These are phyloP conservation scores for Sanghuangporus weigelae DNA, from an alignment of 1,284 basidiomycete species.

Conservation along the genomic window DNA sequence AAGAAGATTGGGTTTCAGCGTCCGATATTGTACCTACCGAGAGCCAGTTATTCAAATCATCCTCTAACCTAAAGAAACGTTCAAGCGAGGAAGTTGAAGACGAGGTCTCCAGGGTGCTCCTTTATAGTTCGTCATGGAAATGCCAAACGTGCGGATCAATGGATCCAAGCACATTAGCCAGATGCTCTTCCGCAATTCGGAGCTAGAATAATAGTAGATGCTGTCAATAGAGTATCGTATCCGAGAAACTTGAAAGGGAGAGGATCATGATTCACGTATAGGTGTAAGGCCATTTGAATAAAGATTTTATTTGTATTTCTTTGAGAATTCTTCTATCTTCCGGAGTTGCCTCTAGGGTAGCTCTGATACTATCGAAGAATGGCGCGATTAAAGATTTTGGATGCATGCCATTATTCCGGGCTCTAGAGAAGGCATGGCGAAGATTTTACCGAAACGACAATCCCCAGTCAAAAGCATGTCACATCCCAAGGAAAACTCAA, in stretches of 20 bases:
- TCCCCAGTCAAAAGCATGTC: too few species aligned
- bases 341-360: neutral
- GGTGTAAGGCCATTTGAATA: neutral
- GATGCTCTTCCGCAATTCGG: neutral
- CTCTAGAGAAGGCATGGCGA: too few species aligned
- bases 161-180: neutral
- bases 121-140: neutral
- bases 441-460: too few species aligned
- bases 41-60: neutral
- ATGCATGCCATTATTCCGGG: neutral
- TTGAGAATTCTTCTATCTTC: neutral
- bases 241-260: neutral
- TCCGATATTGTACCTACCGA: too few species aligned
- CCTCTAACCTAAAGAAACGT: neutral
- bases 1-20: too few species aligned
- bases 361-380: neutral
- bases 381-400: neutral
- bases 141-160: neutral
- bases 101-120: constrained; percentile 1
- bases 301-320: neutral
- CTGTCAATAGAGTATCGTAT: neutral
- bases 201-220: neutral
- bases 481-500: too few species aligned
- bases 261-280: neutral
- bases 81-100: neutral